Percentiles rank a stretch among this genome's conserved stretches.
These are phyloP conservation scores for Brassica balearica DNA, from an alignment of 441 rosid genomes.

Conservation along the genomic window DNA sequence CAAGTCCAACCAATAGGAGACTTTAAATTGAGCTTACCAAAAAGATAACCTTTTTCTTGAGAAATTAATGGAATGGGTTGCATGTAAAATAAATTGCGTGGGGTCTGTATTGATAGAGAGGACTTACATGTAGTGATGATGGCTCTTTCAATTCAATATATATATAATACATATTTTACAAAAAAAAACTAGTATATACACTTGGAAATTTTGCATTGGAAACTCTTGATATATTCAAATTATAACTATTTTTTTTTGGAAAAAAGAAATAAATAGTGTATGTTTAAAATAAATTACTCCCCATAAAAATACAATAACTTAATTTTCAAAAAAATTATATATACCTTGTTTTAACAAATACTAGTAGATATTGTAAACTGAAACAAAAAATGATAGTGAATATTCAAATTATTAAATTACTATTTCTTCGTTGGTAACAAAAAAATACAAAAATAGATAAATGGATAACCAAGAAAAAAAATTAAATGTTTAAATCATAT, in stretches of 20 bases:
- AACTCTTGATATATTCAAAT: background rate
- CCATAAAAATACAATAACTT: background rate
- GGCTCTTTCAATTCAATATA: background rate
- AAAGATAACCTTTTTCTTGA: constrained; percentile 33
- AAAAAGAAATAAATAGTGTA: background rate
- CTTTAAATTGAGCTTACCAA: constrained; percentile 39
- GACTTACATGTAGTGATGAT: background rate
- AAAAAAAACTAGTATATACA: too few relatives aligned
- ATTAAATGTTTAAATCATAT: too few relatives aligned
- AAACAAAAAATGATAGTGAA: background rate
- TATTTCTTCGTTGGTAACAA: background rate
- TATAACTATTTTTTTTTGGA: background rate
- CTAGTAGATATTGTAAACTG: background rate
- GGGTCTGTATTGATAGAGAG: constrained; percentile 26
- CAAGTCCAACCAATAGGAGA: constrained; percentile 37
- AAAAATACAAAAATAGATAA: background rate
- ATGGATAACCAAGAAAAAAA: background rate
- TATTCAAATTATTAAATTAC: background rate
- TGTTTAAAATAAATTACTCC: background rate
- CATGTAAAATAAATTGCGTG: constrained; percentile 35
- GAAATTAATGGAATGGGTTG: constrained; percentile 29
- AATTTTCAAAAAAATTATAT: background rate
- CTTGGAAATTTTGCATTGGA: background rate
- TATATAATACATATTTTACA: too few relatives aligned
- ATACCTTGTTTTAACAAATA: background rate